Evolutionary conservation across 1,284 basidiomycete species (phyloP).

Genomic region (Cryptococcus jaspeensis): DNA sequence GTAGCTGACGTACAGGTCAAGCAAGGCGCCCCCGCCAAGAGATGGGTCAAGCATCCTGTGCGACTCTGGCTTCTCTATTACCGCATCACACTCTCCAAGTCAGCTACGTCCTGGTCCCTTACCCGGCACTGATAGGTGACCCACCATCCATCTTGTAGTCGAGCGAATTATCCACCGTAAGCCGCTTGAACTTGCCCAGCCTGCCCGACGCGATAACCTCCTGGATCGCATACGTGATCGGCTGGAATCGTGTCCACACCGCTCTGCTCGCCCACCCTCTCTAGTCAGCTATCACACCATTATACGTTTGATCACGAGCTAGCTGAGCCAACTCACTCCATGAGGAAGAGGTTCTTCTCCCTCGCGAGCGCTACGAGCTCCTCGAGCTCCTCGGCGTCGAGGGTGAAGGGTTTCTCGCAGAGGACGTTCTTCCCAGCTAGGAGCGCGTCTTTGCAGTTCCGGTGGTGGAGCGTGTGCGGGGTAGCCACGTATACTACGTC

Average conservation of each 20-base stretch:
- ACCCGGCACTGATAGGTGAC: background rate
- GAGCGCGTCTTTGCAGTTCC: conserved; percentile 68
- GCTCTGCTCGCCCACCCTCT: background rate
- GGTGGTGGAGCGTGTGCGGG: conserved; percentile 77
- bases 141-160: conserved; percentile 66
- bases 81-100: too few relatives aligned
- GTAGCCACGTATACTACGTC: conserved; percentile 77
- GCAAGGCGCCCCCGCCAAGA: conserved; percentile 77
- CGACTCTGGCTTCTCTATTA: conserved; percentile 23
- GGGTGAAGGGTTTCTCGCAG: conserved; percentile 64
- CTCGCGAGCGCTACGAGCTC: conserved; percentile 67
- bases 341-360: conserved; percentile 70
- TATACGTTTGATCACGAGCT: background rate
- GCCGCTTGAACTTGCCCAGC: conserved; percentile 24
- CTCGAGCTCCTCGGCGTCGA: conserved; percentile 51
- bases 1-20: conserved; percentile 58
- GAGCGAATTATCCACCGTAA: conserved; percentile 64
- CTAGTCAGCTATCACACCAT: background rate
- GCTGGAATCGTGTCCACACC: conserved; percentile 27
- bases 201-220: conserved; percentile 12
- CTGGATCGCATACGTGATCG: conserved; percentile 27
- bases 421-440: conserved; percentile 76
- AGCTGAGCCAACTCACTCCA: conserved; percentile 57
- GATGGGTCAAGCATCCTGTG: conserved; percentile 77
- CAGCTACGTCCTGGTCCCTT: background rate